These are phyloP conservation scores for Candida tropicalis DNA, from an alignment of 1,139 yeast genomes.

Conservation along the genomic window DNA sequence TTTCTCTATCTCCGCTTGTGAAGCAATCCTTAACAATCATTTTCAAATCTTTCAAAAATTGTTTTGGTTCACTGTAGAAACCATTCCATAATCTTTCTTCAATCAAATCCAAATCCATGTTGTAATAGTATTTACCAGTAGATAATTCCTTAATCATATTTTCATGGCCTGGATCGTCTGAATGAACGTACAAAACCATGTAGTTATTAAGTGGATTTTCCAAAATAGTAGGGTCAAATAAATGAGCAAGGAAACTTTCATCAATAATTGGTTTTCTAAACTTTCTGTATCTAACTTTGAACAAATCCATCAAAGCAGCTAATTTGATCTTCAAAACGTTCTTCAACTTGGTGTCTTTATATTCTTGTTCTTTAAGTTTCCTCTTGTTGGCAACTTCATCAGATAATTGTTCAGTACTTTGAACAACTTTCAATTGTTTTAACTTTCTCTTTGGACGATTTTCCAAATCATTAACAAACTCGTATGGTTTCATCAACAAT, in stretches of 20 bases:
- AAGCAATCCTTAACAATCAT: slow-evolving; percentile 81
- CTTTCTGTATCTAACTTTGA: slow-evolving; percentile 82
- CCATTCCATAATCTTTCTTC: slow-evolving; percentile 98
- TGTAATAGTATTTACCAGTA: slow-evolving; percentile 72
- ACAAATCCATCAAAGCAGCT: slow-evolving; percentile 86
- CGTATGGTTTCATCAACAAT: slow-evolving; percentile 66
- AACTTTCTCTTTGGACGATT: slow-evolving; percentile 54
- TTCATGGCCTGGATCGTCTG: slow-evolving; percentile 50
- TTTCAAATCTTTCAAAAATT: slow-evolving; percentile 80
- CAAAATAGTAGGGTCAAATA: slow-evolving; percentile 64
- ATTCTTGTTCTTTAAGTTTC: slow-evolving; percentile 55
- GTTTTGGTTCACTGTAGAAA: slow-evolving; percentile 88
- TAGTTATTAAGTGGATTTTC: slow-evolving; percentile 37
- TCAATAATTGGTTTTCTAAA: slow-evolving; percentile 91
- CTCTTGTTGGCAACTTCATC: slow-evolving; percentile 27
- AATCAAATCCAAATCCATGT: slow-evolving; percentile 91
- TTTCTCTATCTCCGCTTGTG: slow-evolving; percentile 78
- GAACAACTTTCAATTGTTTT: slow-evolving; percentile 35
- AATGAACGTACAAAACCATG: slow-evolving; percentile 54
- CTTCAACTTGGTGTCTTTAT: slow-evolving; percentile 78
- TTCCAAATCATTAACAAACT: slow-evolving; percentile 53
- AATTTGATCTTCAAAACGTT: slow-evolving; percentile 82
- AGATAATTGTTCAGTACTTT: slow-evolving; percentile 9
- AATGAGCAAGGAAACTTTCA: slow-evolving; percentile 68
- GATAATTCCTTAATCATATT: slow-evolving; percentile 79